Evolutionary conservation across 2,329 filamentous ascomycete genomes (phyloP).

Genomic region (Gaeumannomyces tritici): DNA sequence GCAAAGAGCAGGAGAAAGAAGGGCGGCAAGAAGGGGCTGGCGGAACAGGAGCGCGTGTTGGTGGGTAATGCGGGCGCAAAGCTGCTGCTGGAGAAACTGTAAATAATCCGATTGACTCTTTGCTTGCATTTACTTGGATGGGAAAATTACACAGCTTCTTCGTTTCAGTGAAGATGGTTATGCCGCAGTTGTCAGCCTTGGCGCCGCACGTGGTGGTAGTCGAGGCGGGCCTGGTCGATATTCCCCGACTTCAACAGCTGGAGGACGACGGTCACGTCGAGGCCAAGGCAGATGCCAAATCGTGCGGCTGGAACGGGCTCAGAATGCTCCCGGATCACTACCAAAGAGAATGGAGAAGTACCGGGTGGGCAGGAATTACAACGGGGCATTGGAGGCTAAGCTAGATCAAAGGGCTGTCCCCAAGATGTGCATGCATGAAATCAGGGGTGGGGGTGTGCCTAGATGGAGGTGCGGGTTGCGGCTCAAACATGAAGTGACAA

Average conservation of each 20-base stretch:
- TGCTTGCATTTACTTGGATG: background rate
- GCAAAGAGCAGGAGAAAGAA: slow-evolving; percentile 29
- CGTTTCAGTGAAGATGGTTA: too few species aligned
- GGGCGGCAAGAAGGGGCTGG: slow-evolving; percentile 19
- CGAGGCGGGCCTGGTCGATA: background rate
- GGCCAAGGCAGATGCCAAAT: background rate
- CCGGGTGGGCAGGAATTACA: too few species aligned
- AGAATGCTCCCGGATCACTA: background rate
- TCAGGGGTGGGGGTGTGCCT: background rate
- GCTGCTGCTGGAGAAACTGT: slow-evolving; percentile 50
- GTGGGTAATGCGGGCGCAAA: slow-evolving; percentile 54
- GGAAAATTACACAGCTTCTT: too few species aligned
- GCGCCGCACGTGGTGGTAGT: too few species aligned
- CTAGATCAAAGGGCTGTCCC: background rate
- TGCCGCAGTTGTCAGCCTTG: too few species aligned
- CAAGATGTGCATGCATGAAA: background rate
- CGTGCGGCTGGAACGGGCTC: background rate
- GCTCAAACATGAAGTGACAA: slow-evolving; percentile 3
- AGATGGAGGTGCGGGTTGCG: background rate
- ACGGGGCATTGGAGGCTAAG: background rate
- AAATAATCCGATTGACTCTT: slow-evolving; percentile 7
- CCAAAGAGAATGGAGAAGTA: background rate
- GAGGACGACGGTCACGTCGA: too few species aligned
- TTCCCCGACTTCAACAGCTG: too few species aligned
- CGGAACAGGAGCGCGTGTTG: slow-evolving; percentile 9